Base-by-base conservation (phyloP, 768 basidiomycete species). In the Calocybe cyanea region DNA sequence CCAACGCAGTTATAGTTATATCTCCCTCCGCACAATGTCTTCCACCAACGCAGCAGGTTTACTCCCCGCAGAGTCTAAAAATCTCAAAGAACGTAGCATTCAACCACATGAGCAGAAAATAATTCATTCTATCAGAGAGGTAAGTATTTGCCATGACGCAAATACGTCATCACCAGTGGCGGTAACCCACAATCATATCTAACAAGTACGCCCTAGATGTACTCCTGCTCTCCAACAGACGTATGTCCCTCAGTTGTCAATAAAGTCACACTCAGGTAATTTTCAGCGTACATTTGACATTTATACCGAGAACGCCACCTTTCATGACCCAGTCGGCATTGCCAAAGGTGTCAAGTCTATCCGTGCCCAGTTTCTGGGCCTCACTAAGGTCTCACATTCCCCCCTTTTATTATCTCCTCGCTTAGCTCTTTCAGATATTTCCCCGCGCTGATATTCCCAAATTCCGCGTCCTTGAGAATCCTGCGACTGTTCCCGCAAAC, bases 221-320 rank as follows among this genome's bases (percentile, higher is more conserved):
- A 75, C 50, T 61, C 64, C 17, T 70, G 66, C 47, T 66, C 66
- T 41, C 66, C 68, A 4, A 62, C 52, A 18, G 60, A 67, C 18
- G 73, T 70, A 43, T 40, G 49, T n/a, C n/a, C n/a, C n/a, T n/a
- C n/a, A n/a, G n/a, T n/a, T n/a, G n/a, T n/a, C n/a, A n/a, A n/a
- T n/a, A n/a, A n/a, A n/a, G n/a, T n/a, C n/a, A n/a, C n/a, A n/a
- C n/a, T n/a, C n/a, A n/a, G n/a, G n/a, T n/a, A n/a, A n/a, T n/a
- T n/a, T 23, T 1, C 43, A 75, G 75, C 57, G 44, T n/a, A 67
- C 74, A 3, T 76, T 76, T 48, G 57, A 61, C 44, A 63, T 74
- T 7, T 36, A 47, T 23, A 11, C 35, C 21, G 2, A 20, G 18
- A 38, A 38, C 13, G 43, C 38, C 33, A 28, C 38, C 11, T 45